Evolutionary conservation across 2,329 filamentous ascomycete genomes (phyloP).

Genomic region (Aspergillus tubingensis): DNA sequence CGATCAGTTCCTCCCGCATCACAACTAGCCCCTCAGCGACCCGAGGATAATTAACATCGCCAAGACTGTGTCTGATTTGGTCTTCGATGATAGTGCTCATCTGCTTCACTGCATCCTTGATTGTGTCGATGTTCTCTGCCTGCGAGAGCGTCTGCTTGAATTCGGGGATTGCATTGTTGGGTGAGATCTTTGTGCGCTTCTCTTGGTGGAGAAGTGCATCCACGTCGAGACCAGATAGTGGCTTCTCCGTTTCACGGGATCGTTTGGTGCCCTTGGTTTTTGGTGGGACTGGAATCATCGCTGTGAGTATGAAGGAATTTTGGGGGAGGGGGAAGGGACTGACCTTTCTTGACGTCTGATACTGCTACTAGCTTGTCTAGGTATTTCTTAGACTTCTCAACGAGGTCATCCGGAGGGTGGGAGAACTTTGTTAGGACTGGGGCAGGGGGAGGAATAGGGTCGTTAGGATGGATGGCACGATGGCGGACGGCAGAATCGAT

Average conservation of each 20-base stretch:
- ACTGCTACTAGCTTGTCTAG: slow-evolving; percentile 66
- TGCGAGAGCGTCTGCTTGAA: slow-evolving; percentile 77
- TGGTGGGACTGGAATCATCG: slow-evolving; percentile 64
- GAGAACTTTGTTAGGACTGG: slow-evolving; percentile 72
- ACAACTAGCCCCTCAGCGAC: slow-evolving; percentile 75
- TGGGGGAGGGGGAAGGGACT: not conserved
- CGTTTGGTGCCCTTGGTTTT: slow-evolving; percentile 73
- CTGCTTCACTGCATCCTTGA: slow-evolving; percentile 70
- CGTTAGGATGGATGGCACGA: slow-evolving; percentile 73
- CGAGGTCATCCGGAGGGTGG: slow-evolving; percentile 67
- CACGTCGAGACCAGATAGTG: slow-evolving; percentile 86
- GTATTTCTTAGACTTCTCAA: slow-evolving; percentile 58
- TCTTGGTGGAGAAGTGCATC: slow-evolving; percentile 72
- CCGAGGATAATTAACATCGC: slow-evolving; percentile 71
- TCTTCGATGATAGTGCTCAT: slow-evolving; percentile 71
- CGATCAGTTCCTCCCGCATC: slow-evolving; percentile 74
- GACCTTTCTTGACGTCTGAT: slow-evolving; percentile 82
- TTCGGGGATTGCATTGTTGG: slow-evolving; percentile 80
- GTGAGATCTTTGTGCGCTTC: slow-evolving; percentile 56
- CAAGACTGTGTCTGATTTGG: slow-evolving; percentile 72
- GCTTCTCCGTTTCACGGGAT: slow-evolving; percentile 70
- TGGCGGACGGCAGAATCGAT: slow-evolving; percentile 82
- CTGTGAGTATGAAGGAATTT: slow-evolving; percentile 22
- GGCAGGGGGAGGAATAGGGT: slow-evolving; percentile 62
- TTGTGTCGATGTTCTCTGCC: slow-evolving; percentile 61